Conservation (phyloP, 768 basidiomycete genomes). For the Russula vinacea region DNA sequence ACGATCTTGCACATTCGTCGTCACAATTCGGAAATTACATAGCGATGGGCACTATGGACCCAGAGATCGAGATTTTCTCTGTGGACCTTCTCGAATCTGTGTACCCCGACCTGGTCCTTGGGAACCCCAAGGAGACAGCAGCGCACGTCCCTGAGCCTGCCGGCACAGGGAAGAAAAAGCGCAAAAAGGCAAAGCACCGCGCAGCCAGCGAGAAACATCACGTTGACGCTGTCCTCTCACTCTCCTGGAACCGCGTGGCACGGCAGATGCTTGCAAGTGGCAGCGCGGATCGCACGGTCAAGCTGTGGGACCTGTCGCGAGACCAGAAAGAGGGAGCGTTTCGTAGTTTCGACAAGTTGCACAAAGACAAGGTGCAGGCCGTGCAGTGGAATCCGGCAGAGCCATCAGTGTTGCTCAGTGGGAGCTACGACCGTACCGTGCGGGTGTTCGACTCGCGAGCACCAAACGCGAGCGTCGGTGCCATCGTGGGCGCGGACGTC, state of each 20-base stretch:
- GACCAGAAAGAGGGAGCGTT: slow-evolving; percentile 64
- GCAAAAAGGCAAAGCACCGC: slow-evolving; percentile 77
- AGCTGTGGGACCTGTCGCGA: slow-evolving; percentile 91
- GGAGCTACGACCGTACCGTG: slow-evolving; percentile 94
- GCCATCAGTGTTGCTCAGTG: slow-evolving; percentile 86
- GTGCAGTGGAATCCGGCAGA: slow-evolving; percentile 93
- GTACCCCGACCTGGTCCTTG: slow-evolving; percentile 90
- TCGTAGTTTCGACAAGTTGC: slow-evolving; percentile 74
- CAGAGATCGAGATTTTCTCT: slow-evolving; percentile 99
- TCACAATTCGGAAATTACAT: slow-evolving; percentile 76
- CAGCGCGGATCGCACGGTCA: slow-evolving; percentile 92
- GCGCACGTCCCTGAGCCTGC: slow-evolving; percentile 73
- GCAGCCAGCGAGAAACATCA: slow-evolving; percentile 64
- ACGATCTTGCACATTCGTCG: slow-evolving; percentile 33
- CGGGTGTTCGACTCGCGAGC: slow-evolving; percentile 89
- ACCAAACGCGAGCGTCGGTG: slow-evolving; percentile 78
- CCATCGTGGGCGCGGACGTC: slow-evolving; percentile 84
- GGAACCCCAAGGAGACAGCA: slow-evolving; percentile 79
- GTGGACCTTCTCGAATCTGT: slow-evolving; percentile 90
- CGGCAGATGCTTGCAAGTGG: slow-evolving; percentile 90
- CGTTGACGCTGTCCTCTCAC: slow-evolving; percentile 88
- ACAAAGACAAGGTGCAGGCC: slow-evolving; percentile 93
- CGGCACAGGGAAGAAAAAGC: slow-evolving; percentile 97
- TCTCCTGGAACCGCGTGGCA: slow-evolving; percentile 90
- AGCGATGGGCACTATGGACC: slow-evolving; percentile 95